Percentiles rank a stretch among this genome's conserved stretches.
These are phyloP conservation scores for Penicillium canescens DNA, from an alignment of 495 filamentous ascomycete genomes.

Conservation along the genomic window DNA sequence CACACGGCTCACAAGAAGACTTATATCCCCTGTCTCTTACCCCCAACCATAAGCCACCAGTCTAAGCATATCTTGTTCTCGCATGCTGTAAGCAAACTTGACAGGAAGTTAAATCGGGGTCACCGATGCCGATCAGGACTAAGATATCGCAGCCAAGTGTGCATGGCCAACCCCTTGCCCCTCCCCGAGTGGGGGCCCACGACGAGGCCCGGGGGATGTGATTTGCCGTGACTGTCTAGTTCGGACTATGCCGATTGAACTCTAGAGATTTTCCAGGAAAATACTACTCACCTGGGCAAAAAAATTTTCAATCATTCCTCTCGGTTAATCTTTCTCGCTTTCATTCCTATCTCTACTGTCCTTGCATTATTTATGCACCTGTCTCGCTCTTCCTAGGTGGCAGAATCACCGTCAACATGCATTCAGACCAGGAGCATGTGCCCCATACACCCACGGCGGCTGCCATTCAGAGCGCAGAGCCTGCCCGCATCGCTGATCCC, in stretches of 20 bases:
- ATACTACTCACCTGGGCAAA: neutral
- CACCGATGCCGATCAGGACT: too few species aligned
- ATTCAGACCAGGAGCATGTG: conserved; percentile 5
- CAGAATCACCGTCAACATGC: conserved; percentile 7
- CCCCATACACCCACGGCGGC: conserved; percentile 11
- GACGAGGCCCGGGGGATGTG: too few species aligned
- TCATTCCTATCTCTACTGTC: neutral
- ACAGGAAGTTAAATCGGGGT: too few species aligned
- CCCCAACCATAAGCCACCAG: too few species aligned
- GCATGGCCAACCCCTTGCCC: too few species aligned
- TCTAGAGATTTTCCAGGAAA: neutral
- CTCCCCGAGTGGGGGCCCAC: too few species aligned
- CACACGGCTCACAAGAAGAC: neutral
- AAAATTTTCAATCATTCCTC: neutral
- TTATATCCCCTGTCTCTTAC: neutral
- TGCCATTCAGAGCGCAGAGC: conserved; percentile 16
- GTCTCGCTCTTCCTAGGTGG: neutral
- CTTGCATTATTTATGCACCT: neutral
- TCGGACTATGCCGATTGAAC: neutral
- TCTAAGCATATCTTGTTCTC: too few species aligned
- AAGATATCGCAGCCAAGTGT: too few species aligned
- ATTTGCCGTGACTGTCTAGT: neutral
- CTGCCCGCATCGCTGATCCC: conserved; percentile 8
- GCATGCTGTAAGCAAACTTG: too few species aligned
- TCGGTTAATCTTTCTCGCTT: neutral